These are phyloP conservation scores for Lentinula detonsa DNA, from an alignment of 768 basidiomycete genomes.

Conservation along the genomic window DNA sequence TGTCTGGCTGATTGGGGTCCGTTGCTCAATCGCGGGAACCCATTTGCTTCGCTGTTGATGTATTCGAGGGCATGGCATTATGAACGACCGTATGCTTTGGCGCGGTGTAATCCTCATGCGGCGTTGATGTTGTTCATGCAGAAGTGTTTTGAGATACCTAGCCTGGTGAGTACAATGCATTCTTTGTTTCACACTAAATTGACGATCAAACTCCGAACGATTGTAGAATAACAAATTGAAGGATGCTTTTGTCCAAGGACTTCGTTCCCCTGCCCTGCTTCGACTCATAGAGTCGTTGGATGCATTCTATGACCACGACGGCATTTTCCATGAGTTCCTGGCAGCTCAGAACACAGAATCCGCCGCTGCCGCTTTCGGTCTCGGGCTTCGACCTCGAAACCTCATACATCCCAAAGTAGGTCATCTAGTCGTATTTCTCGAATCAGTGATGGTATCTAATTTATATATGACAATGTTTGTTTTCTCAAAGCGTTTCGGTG, in stretches of 20 bases:
- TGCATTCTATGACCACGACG: conserved; percentile 33
- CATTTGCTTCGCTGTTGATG: conserved; percentile 28
- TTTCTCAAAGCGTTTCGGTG: conserved; percentile 25
- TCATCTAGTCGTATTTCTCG: not conserved
- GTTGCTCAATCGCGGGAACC: conserved; percentile 27
- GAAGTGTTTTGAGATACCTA: conserved; percentile 23
- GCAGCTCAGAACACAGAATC: conserved; percentile 16
- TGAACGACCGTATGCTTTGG: conserved; percentile 22
- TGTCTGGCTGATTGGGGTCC: conserved; percentile 31
- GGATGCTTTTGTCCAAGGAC: conserved; percentile 20
- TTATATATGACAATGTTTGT: not conserved
- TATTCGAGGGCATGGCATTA: conserved; percentile 32
- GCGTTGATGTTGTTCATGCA: conserved; percentile 25
- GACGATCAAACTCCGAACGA: no score
- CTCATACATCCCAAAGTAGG: conserved; percentile 30
- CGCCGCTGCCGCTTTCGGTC: conserved; percentile 17
- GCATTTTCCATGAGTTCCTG: conserved; percentile 27
- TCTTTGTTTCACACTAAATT: not conserved
- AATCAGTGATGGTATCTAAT: not conserved
- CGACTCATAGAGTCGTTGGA: conserved; percentile 31
- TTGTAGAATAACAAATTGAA: conserved; percentile 12
- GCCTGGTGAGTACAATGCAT: conserved; percentile 18
- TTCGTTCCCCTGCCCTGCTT: conserved; percentile 27
- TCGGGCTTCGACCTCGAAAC: conserved; percentile 22
- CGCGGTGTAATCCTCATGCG: conserved; percentile 25